phyloP scores from a whole-genome alignment of 139 green algal species.

The Haematococcus lacustris region DNA sequence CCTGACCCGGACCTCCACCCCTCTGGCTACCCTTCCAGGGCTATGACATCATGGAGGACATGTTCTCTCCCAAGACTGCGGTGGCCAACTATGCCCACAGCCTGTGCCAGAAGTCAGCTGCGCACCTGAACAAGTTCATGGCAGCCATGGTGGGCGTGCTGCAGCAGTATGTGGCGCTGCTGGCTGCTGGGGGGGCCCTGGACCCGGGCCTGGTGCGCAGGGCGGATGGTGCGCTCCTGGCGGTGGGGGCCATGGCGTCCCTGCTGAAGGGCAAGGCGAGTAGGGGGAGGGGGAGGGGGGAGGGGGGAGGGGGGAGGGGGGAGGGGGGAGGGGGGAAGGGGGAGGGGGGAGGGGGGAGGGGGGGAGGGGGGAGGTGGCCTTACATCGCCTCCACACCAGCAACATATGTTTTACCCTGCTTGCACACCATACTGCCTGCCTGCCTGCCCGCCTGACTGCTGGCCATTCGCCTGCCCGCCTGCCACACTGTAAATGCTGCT shows the following conservation, averaged over 20 bases:
- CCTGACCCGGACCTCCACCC: no score
- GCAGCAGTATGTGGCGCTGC: not conserved
- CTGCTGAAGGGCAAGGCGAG: constrained; percentile 67
- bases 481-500: not conserved
- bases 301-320: no score
- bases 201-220: constrained; percentile 35
- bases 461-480: no score
- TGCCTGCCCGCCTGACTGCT: no score
- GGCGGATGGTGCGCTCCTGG: constrained; percentile 87
- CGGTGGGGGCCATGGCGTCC: constrained; percentile 68
- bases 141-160: constrained; percentile 11
- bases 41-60: constrained; percentile 96
- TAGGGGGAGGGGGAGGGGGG: no score
- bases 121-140: constrained; percentile 63
- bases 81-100: constrained; percentile 84
- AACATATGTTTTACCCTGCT: no score
- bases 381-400: no score
- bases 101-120: constrained; percentile 56
- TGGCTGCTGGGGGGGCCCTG: not conserved
- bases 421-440: not conserved
- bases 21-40: no score
- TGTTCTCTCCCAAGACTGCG: constrained; percentile 82
- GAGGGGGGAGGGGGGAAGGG: no score
- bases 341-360: no score
- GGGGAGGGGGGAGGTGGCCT: no score